Evolutionary conservation across 768 basidiomycete genomes (phyloP), one percentile per base, ranked within the genome.

Genomic region (Mycena pura): DNA sequence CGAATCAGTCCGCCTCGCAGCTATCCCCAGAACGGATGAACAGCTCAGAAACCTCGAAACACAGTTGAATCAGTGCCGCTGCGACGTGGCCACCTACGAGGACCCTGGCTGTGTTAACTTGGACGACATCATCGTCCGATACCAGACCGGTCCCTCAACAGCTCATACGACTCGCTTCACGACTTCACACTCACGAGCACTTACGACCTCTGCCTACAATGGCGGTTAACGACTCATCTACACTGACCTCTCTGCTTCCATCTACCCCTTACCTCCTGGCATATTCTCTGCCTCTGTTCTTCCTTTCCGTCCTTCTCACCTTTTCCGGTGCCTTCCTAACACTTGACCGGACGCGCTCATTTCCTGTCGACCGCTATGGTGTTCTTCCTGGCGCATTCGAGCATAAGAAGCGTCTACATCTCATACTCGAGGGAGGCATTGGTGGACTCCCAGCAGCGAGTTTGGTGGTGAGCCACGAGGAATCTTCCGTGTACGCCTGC

Each of bases 271-370:
- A 83, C 68, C 70, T 79, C 24, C 79, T 90, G 28, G 81, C 81
- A 38, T 90, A 89, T 69, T 68, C 82, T 29, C 67, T 90, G 25
- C 88, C 88, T 49, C 76, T 91, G n/a, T 76, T 91, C 29, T 70
- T 85, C 4, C 59, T 86, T 6, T 89, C 88, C 10, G 49, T 87
- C 38, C 60, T 85, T 22, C 76, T 88, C 34, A 84, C 83, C 7
- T 87, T 89, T 68, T 77, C 86, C n/a, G 88, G 89, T n/a, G 80
- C 87, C 3, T 90, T 91, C 71, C 76, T 90, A 21, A 89, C 83
- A 17, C 81, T 91, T 47, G 88, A 90, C 69, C 86, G 90, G 38
- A 85, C 88, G 21, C 82, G 86, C 36, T 80, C 84, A 7, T 89
- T 91, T 66, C 75, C 82, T 0, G 79, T 84, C 3, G 64, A 66